Evolutionary conservation across 192 early-diverging fungal genomes (phyloP).

Genomic region (Linnemannia zychae): DNA sequence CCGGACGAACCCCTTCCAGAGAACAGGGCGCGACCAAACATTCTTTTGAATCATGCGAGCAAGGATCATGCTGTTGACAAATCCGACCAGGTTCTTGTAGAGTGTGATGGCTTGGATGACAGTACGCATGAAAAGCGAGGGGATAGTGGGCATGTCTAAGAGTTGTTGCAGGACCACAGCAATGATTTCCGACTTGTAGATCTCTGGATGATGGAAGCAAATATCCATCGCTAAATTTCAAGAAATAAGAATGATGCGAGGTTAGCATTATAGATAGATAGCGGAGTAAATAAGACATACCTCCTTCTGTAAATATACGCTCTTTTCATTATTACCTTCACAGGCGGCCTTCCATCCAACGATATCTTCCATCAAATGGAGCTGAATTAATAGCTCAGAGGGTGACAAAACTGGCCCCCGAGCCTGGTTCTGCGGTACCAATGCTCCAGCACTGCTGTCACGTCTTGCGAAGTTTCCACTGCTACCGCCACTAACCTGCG

Average conservation of each 20-base stretch:
- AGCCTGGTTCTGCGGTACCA: background rate
- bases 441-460: background rate
- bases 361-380: constrained; percentile 78
- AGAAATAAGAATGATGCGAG: background rate
- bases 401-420: constrained; percentile 62
- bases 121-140: constrained; percentile 83
- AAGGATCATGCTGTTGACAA: constrained; percentile 69
- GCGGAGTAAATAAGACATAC: background rate
- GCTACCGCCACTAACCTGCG: background rate
- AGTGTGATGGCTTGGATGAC: constrained; percentile 77
- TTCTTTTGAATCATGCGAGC: constrained; percentile 72
- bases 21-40: constrained; percentile 74
- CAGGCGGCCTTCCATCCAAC: constrained; percentile 73
- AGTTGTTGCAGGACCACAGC: constrained; percentile 78
- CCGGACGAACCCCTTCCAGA: constrained; percentile 85
- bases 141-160: constrained; percentile 74
- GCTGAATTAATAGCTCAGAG: constrained; percentile 74
- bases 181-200: constrained; percentile 78
- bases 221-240: constrained; percentile 72
- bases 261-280: background rate
- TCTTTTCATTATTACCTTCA: constrained; percentile 68
- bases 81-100: constrained; percentile 71
- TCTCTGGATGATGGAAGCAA: constrained; percentile 75
- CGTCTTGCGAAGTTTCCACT: background rate
- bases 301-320: background rate